Conservation (phyloP, 1,139 yeast genomes). For the Blastobotrys serpentis region DNA sequence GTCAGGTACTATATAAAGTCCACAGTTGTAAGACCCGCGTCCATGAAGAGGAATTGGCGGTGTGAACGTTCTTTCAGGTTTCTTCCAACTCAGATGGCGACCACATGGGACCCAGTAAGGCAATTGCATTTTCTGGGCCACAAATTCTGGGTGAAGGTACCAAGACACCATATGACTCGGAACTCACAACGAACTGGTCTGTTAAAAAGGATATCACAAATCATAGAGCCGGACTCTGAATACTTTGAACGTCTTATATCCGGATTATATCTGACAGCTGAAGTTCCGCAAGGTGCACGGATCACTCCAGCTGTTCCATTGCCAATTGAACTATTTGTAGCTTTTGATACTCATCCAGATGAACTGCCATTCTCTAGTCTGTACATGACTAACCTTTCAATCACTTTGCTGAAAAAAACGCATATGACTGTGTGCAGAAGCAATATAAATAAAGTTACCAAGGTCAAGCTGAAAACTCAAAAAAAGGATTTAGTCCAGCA, state of each 20-base stretch:
- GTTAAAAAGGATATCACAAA: conserved; percentile 10
- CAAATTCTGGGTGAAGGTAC: conserved; percentile 24
- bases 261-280: conserved; percentile 30
- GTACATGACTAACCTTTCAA: conserved; percentile 25
- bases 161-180: neutral
- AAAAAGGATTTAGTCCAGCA: neutral
- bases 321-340: conserved; percentile 30
- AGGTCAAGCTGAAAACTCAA: neutral
- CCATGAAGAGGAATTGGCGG: conserved; percentile 52
- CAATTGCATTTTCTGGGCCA: conserved; percentile 32
- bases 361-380: conserved; percentile 17
- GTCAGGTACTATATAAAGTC: conserved; percentile 56
- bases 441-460: neutral
- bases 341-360: conserved; percentile 24
- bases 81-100: conserved; percentile 51
- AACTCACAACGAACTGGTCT: neutral
- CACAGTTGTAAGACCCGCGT: conserved; percentile 56
- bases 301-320: conserved; percentile 27
- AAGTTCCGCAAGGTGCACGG: conserved; percentile 25
- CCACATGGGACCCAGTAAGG: conserved; percentile 31
- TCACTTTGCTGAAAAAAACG: conserved; percentile 32
- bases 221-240: neutral
- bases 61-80: conserved; percentile 52
- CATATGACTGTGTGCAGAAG: conserved; percentile 30
- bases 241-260: conserved; percentile 16